Evolutionary conservation across 2,329 filamentous ascomycete species (phyloP).

Genomic region (Septoria linicola): DNA sequence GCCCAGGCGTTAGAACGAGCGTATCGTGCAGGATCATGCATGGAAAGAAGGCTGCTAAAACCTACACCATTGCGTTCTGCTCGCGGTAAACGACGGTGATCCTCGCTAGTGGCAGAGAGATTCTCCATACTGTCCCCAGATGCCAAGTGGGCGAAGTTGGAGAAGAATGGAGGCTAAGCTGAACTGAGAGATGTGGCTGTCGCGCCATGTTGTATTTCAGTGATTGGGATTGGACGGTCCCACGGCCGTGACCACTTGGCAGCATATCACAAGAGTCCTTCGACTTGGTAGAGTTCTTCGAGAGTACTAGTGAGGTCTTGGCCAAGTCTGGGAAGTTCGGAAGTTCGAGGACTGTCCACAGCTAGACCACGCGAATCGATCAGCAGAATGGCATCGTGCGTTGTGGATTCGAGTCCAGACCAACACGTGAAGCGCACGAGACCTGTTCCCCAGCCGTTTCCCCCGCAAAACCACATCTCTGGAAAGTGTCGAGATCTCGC

Average conservation of each 20-base stretch:
- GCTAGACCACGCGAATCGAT: neutral
- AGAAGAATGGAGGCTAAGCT: slow-evolving; percentile 12
- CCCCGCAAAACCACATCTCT: slow-evolving; percentile 10
- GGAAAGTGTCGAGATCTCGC: neutral
- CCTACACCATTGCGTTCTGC: neutral
- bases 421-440: slow-evolving; percentile 6
- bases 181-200: slow-evolving; percentile 7
- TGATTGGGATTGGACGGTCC: slow-evolving; percentile 1
- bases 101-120: neutral
- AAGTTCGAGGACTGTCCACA: slow-evolving; percentile 8
- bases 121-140: slow-evolving; percentile 7
- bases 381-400: neutral
- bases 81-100: neutral
- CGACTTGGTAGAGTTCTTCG: slow-evolving; percentile 9
- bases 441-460: slow-evolving; percentile 2
- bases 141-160: slow-evolving; percentile 11
- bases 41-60: slow-evolving; percentile 12
- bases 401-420: slow-evolving; percentile 1
- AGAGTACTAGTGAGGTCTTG: slow-evolving; percentile 11
- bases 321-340: slow-evolving; percentile 17
- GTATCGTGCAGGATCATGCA: slow-evolving; percentile 5
- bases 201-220: neutral
- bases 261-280: slow-evolving; percentile 8
- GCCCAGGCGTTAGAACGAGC: slow-evolving; percentile 4
- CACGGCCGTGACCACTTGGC: slow-evolving; percentile 9